Evolutionary conservation across 768 basidiomycete species (phyloP).

Genomic region (Podaxis rugospora): DNA sequence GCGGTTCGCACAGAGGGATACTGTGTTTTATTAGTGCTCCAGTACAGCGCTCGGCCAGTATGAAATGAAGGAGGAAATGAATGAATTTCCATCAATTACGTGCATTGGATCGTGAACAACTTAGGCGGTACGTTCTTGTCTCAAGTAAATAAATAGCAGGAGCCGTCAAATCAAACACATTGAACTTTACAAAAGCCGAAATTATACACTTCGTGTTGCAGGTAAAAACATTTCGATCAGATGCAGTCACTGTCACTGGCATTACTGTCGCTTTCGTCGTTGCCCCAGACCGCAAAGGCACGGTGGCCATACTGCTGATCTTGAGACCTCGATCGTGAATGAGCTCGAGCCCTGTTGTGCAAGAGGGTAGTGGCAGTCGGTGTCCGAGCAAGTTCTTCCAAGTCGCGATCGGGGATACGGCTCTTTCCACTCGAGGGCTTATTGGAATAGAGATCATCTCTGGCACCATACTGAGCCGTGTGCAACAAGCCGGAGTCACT

Average conservation of each 20-base stretch:
- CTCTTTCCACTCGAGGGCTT: conserved; percentile 40
- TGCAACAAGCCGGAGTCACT: conserved; percentile 21
- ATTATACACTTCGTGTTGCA: not conserved
- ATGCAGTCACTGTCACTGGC: conserved; percentile 62
- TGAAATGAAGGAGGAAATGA: not conserved
- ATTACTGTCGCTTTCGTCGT: conserved; percentile 85
- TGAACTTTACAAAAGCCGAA: not conserved
- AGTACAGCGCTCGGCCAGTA: not conserved
- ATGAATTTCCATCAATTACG: not conserved
- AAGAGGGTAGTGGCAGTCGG: conserved; percentile 6
- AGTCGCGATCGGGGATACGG: conserved; percentile 58
- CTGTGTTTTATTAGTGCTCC: conserved; percentile 59
- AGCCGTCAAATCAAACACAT: not conserved
- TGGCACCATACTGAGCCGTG: conserved; percentile 25
- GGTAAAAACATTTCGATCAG: not conserved
- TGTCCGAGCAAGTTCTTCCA: conserved; percentile 28
- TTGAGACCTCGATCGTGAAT: conserved; percentile 38
- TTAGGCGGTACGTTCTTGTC: not conserved
- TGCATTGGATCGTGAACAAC: not conserved
- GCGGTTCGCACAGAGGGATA: conserved; percentile 63
- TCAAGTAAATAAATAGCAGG: not conserved
- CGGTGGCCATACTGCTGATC: conserved; percentile 51
- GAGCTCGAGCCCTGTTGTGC: conserved; percentile 6
- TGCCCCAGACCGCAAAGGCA: conserved; percentile 81
- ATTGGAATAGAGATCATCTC: conserved; percentile 27